Evolutionary conservation across 1,284 basidiomycete genomes (phyloP), one percentile per base, ranked within the genome.

Genomic region (Rhizopogon parksii): DNA sequence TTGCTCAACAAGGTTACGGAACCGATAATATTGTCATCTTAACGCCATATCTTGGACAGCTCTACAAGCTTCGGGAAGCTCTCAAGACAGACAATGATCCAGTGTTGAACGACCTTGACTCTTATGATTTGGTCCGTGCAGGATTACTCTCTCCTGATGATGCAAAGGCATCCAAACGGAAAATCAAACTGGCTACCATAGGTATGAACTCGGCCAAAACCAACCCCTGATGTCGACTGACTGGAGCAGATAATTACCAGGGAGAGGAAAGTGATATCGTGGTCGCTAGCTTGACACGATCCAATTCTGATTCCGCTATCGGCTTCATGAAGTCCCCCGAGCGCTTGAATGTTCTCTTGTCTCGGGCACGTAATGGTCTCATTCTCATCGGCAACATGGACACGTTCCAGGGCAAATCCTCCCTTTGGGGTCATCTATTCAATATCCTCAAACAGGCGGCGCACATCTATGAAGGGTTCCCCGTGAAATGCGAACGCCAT

Each of bases 231-330:
- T 24, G 19, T 53, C 4, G 27, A 36, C 15, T 46, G 57, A 35
- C 51, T 49, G 24, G 24, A 36, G 15, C 11, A 78, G 77, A 79
- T 54, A 78, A 79, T 53, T 78, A 78, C 50, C 80, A 82, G 57
- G 80, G 80, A 27, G 80, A 83, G 59, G 80, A 82, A 59, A 77
- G 76, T 48, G 73, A 81, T 37, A 76, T 83, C 50, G 78, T 82
- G 27, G 69, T 83, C 35, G 66, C 69, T 8, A 77, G 73, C 1
- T 62, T 83, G 8, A 79, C 77, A 0, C 63, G 80, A 42, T 80
- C 78, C 61, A 82, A 82, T 54, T 7, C 69, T 0, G 53, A 64
- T 0, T 59, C 71, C 50, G 76, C 80, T 53, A 82, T 83, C 38
- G 80, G 80, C 0, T 83, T 83, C 64, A 81, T 82, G 79, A 74